Conservation (phyloP, 495 filamentous ascomycete genomes). For the Echria macrotheca region DNA sequence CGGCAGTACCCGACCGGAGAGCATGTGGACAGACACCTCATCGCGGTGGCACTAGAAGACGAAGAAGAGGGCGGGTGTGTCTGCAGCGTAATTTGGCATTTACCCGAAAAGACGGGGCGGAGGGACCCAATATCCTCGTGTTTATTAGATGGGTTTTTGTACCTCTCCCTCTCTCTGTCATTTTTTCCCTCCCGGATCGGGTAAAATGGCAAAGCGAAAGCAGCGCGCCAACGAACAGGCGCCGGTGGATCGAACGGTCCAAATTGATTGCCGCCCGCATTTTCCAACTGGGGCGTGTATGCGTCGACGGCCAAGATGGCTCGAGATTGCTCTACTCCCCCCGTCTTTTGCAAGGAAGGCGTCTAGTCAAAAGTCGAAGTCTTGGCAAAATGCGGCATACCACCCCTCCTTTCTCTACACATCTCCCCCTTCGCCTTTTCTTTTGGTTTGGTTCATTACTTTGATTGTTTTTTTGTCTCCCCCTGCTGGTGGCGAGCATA, state of each 20-base stretch:
- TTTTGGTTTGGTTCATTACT: not conserved
- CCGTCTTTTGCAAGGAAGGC: no score
- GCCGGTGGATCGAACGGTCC: not conserved
- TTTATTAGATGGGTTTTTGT: conserved; percentile 24
- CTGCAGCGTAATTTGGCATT: no score
- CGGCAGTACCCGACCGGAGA: no score
- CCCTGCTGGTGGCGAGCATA: no score
- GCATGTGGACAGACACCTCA: no score
- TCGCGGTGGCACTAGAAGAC: no score
- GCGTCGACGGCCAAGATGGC: no score
- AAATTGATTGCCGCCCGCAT: conserved; percentile 14
- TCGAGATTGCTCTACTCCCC: conserved; percentile 2
- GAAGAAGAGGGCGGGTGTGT: no score
- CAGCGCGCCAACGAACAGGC: conserved; percentile 6
- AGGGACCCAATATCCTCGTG: conserved; percentile 20
- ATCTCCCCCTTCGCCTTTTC: not conserved
- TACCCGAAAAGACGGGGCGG: conserved; percentile 18
- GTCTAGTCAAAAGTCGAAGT: no score
- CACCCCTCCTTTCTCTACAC: not conserved
- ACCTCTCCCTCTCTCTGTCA: no score
- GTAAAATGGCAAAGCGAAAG: conserved; percentile 26
- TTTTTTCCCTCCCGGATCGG: conserved; percentile 31
- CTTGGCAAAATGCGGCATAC: not conserved
- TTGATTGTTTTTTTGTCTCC: not conserved
- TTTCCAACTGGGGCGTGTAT: no score